Conservation (phyloP, 208 protist species). For the Wallacemonas sp. region DNA sequence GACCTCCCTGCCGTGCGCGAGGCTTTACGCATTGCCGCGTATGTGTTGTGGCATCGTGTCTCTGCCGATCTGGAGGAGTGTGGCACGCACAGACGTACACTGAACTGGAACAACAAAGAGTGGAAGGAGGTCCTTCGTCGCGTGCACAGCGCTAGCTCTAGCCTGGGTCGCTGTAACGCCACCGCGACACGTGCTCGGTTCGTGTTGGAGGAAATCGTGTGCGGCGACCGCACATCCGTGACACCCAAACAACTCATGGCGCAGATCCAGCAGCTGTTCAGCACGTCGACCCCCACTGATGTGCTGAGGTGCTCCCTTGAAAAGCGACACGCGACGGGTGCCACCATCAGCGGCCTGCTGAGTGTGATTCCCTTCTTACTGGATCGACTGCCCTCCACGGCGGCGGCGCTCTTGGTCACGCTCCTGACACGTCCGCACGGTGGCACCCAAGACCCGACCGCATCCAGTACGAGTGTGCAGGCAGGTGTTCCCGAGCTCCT, state of each 20-base stretch:
- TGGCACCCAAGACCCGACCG: background rate
- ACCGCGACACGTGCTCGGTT: slow-evolving; percentile 36
- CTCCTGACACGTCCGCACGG: background rate
- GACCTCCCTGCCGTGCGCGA: slow-evolving; percentile 56
- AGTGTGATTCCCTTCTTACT: slow-evolving; percentile 8
- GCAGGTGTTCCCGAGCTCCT: slow-evolving; percentile 13
- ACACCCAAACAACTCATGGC: slow-evolving; percentile 4
- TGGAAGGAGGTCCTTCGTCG: slow-evolving; percentile 67
- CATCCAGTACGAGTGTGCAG: slow-evolving; percentile 8
- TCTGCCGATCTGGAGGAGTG: slow-evolving; percentile 11
- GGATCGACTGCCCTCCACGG: slow-evolving; percentile 9
- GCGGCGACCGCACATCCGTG: background rate
- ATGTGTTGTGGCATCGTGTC: slow-evolving; percentile 27
- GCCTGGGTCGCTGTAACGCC: slow-evolving; percentile 23
- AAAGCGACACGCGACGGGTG: slow-evolving; percentile 11
- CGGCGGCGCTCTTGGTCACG: slow-evolving; percentile 24
- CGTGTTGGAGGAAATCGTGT: slow-evolving; percentile 26
- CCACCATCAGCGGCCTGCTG: slow-evolving; percentile 11
- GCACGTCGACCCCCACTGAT: background rate
- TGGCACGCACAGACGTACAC: slow-evolving; percentile 40
- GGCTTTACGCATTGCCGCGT: slow-evolving; percentile 44
- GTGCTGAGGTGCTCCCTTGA: background rate
- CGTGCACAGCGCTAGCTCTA: slow-evolving; percentile 42
- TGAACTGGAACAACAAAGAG: background rate
- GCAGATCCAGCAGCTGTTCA: slow-evolving; percentile 5